Base-by-base conservation (phyloP, 768 basidiomycete species). In the Psilocybe subaeruginosa region DNA sequence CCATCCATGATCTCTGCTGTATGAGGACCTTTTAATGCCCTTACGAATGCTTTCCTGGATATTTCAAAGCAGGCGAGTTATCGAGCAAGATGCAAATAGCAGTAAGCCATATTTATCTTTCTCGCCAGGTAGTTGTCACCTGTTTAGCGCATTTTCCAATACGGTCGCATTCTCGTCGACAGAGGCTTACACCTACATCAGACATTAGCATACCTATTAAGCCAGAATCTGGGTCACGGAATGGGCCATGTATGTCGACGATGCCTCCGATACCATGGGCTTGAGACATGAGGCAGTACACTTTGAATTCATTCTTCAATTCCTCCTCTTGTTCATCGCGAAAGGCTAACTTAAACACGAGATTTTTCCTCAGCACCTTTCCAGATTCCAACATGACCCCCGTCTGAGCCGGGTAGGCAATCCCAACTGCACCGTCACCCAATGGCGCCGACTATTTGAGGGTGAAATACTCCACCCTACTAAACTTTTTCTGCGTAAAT, bases 1-100 rank as follows among this genome's bases (percentile, higher is more conserved):
- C 68, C 55, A 46, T 74, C 69, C 17, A 64, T 59, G 8, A 73
- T 65, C 30, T 67, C 68, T 12, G 68, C 70, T 4, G 60, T 46
- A 27, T 74, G 72, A 12, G 72, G 69, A 4, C 64, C 61, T 31
- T 61, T 49, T 23, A 73, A 51, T 16, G 62, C 62, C 1, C 39
- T 17, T 3, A 64, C 33, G 19, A 64, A 69, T 9, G 56, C 46
- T n/a, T 58, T 33, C 45, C 70, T 72, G 30, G 12, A 35, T 6
- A 56, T 29, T 17, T n/a, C 23, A n/a, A 56, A 14, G 14, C n/a
- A 12, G 29, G n/a, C 27, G 12, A 33, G 37, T 30, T 2, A 27
- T 41, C 48, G n/a, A 43, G 14, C 14, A 33, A 29, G 27, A 19
- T 29, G 47, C 30, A 47, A 48, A 45, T 11, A 30, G 55, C 4